These are phyloP conservation scores for Scutellaria baicalensis DNA, from an alignment of 257 asterid genomes.

Conservation along the genomic window DNA sequence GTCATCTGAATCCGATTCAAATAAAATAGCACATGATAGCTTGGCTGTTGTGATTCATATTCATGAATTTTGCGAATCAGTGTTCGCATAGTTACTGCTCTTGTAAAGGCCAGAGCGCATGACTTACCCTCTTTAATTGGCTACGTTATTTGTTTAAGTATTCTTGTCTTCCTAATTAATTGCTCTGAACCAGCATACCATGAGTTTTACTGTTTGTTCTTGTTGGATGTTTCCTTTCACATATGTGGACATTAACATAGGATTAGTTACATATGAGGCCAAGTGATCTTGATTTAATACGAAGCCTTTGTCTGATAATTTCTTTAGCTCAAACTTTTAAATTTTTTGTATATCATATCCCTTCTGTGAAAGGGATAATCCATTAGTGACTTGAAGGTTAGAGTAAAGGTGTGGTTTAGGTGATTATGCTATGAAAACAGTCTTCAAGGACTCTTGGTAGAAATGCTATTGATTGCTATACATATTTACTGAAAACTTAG, in stretches of 20 bases:
- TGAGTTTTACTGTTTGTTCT: not conserved
- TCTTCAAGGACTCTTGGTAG: not conserved
- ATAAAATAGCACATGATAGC: constrained; percentile 39
- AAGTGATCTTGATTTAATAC: constrained; percentile 4
- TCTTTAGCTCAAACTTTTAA: not conserved
- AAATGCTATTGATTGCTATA: not conserved
- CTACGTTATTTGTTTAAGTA: not conserved
- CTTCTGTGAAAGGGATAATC: not conserved
- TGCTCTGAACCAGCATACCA: not conserved
- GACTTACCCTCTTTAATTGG: too few species aligned
- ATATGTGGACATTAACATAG: not conserved
- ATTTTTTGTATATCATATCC: not conserved
- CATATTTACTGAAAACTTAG: not conserved
- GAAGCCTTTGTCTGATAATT: not conserved
- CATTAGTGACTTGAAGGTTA: not conserved
- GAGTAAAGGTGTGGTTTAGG: not conserved
- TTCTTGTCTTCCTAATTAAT: not conserved
- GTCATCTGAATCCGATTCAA: constrained; percentile 33
- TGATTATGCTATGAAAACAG: not conserved
- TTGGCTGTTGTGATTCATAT: constrained; percentile 26
- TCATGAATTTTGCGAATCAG: constrained; percentile 11
- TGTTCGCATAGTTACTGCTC: constrained; percentile 10
- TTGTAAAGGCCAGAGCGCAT: not conserved
- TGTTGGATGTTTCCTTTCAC: not conserved
- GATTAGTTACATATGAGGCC: not conserved